A percentile compares a stretch with the other conserved stretches of the same genome.
Evolutionary conservation across 2,329 filamentous ascomycete genomes (phyloP).

Genomic region (Penicillium verrucosum): DNA sequence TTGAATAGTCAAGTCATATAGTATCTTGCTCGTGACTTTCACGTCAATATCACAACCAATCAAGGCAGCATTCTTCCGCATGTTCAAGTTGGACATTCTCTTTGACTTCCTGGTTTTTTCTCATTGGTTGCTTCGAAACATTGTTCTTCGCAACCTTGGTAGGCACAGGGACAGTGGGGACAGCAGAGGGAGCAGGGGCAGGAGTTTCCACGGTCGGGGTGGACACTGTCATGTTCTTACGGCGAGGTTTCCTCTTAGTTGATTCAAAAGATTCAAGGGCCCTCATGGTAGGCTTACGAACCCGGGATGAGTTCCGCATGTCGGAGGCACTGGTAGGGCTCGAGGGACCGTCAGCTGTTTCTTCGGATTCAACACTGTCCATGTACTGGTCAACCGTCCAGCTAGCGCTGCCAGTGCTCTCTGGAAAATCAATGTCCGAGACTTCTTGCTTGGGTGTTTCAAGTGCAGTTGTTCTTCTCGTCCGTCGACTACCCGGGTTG

Average conservation of each 20-base stretch:
- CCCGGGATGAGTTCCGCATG: slow-evolving; percentile 26
- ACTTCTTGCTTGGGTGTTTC: slow-evolving; percentile 9
- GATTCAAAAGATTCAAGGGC: slow-evolving; percentile 28
- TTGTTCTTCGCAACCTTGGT: neutral
- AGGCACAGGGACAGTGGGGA: neutral
- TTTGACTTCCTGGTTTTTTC: slow-evolving; percentile 8
- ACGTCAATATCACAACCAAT: slow-evolving; percentile 8
- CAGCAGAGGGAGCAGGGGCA: neutral
- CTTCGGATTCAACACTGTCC: slow-evolving; percentile 8
- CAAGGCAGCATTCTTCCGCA: neutral
- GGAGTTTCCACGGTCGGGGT: slow-evolving; percentile 4
- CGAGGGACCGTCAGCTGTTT: slow-evolving; percentile 8
- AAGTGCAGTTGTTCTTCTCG: slow-evolving; percentile 13
- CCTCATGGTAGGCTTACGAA: slow-evolving; percentile 31
- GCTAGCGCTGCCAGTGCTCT: slow-evolving; percentile 10
- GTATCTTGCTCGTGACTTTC: slow-evolving; percentile 4
- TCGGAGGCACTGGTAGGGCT: slow-evolving; percentile 20
- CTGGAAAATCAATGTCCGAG: slow-evolving; percentile 15
- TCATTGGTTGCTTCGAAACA: neutral
- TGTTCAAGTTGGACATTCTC: slow-evolving; percentile 1
- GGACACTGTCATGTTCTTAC: slow-evolving; percentile 1
- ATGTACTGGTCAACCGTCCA: slow-evolving; percentile 18
- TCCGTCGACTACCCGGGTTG: slow-evolving; percentile 13
- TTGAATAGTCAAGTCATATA: slow-evolving; percentile 9
- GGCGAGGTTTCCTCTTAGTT: slow-evolving; percentile 10